Evolutionary conservation across 768 basidiomycete species (phyloP).

Genomic region (Lactifluus volemus): DNA sequence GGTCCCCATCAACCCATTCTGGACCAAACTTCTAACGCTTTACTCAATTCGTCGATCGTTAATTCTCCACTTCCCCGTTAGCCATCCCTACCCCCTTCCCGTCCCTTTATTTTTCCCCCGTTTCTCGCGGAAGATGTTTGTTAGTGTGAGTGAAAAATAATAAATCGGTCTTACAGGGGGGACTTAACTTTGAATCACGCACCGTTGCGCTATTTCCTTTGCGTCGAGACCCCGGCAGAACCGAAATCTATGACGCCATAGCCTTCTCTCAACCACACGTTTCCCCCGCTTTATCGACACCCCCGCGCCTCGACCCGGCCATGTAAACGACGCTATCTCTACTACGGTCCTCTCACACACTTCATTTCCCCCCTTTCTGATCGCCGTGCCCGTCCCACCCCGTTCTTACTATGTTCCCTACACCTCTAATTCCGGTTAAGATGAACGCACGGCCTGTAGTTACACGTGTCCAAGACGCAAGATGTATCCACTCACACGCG

Average conservation of each 20-base stretch:
- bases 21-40: conserved; percentile 1
- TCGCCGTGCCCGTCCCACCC: not conserved
- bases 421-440: not conserved
- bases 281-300: conserved; percentile 16
- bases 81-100: not conserved
- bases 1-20: not conserved
- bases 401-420: not conserved
- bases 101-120: not conserved
- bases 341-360: not conserved
- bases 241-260: conserved; percentile 11
- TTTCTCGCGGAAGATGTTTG: not conserved
- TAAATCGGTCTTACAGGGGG: not conserved
- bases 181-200: not conserved
- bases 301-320: conserved; percentile 15
- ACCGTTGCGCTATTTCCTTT: not conserved
- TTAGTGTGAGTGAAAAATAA: not conserved
- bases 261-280: not conserved
- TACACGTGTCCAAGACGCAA: not conserved
- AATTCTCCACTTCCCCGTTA: not conserved
- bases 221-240: not conserved
- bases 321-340: not conserved
- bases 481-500: not conserved
- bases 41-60: conserved; percentile 12
- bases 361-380: conserved; percentile 1
- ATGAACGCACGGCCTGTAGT: not conserved